Evolutionary conservation across 345 rosid species (phyloP), one percentile per base, ranked within the genome.

Genomic region (Clausena lansium): DNA sequence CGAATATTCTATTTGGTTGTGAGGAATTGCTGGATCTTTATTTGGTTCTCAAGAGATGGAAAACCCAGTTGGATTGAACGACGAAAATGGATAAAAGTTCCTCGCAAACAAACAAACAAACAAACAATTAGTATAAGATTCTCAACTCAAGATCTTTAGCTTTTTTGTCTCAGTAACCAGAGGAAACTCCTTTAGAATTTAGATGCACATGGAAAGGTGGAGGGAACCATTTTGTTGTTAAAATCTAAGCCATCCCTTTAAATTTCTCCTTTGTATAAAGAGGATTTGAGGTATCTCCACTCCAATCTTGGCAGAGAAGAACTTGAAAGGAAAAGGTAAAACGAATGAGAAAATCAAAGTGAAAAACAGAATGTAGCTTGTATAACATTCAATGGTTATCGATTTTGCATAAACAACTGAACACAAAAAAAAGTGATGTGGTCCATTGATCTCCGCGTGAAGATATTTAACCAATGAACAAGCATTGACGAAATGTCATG

Each of bases 131-230:
- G 6, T 0, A 64, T 25, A 8, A 67, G 39, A 66, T 77, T 68
- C 76, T 71, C 52, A 59, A 19, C 7, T 77, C 47, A 27, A 58
- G 35, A 7, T 28, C 30, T 72, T 69, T 61, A 15, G 38, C 19
- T 14, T 24, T 54, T 24, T 17, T 68, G 32, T 57, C 22, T 71
- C 36, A 25, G 32, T 59, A 75, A 73, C 68, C 30, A 65, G 76
- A n/a, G 68, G 73, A 78, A 75, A 77, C 77, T 69, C 78, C 78
- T 52, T 52, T 1, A 5, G 57, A 52, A 17, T 74, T 73, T 50
- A 63, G 38, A 61, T 70, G 83, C 76, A 75, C 81, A 68, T 70
- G 80, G 14, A 86, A 80, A 60, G 35, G 71, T 10, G 38, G 50
- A 28, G 76, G 71, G 78, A 71, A 79, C 72, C 38, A 63, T 70